Conservation (phyloP, 257 asterid genomes). For the Nicotiana tomentosiformis region DNA sequence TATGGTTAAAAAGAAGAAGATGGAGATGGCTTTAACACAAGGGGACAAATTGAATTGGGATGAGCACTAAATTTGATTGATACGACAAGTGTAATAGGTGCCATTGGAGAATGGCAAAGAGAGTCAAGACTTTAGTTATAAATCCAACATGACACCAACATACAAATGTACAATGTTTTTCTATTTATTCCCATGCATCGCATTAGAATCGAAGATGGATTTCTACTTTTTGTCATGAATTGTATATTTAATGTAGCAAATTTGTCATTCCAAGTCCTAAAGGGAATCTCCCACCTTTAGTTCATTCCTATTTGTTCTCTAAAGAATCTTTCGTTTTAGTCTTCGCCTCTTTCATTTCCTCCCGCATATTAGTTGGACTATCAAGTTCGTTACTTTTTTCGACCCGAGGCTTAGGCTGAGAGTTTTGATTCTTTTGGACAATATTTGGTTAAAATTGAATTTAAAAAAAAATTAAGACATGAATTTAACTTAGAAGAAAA, state of each 20-base stretch:
- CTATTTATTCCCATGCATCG: conserved; percentile 1
- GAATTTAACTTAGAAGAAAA: too few relatives aligned
- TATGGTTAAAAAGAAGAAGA: neutral
- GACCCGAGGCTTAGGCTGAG: too few relatives aligned
- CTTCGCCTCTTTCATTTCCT: neutral
- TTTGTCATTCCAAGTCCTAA: neutral
- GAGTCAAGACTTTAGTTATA: neutral
- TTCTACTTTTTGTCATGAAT: neutral
- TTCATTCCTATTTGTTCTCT: neutral
- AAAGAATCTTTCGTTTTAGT: neutral
- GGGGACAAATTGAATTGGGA: neutral
- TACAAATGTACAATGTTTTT: neutral
- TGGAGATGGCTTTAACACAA: neutral
- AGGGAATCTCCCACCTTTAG: neutral
- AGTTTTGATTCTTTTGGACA: too few relatives aligned
- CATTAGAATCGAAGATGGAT: neutral
- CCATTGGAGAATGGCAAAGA: neutral
- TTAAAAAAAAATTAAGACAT: too few relatives aligned
- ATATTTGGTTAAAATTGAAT: too few relatives aligned
- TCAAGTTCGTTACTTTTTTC: neutral
- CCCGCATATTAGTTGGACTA: neutral
- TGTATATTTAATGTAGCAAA: too few relatives aligned
- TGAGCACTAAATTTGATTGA: neutral
- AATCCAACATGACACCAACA: neutral
- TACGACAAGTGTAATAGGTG: neutral